phyloP scores from a whole-genome alignment of 2,329 filamentous ascomycete genomes.

The Pezicula neosporulosa region DNA sequence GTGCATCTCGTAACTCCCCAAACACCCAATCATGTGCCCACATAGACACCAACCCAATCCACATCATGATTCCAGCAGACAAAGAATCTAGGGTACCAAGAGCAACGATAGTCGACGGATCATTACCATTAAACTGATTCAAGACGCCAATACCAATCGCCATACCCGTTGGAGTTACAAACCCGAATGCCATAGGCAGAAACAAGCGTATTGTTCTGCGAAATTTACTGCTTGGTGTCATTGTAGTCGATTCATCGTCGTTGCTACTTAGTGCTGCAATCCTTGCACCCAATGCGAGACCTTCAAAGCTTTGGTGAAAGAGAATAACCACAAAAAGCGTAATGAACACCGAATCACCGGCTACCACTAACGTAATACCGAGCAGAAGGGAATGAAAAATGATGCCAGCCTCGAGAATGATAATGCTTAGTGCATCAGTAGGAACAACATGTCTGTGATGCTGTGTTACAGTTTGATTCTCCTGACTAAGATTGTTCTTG shows the following conservation, averaged over 20 bases:
- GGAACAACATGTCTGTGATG: not conserved
- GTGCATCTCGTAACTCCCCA: conserved; percentile 51
- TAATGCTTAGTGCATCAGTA: conserved; percentile 53
- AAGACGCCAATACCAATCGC: conserved; percentile 74
- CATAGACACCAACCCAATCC: conserved; percentile 80
- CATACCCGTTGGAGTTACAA: conserved; percentile 77
- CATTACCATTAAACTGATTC: conserved; percentile 69
- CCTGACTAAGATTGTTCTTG: too few relatives aligned
- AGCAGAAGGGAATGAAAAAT: conserved; percentile 72
- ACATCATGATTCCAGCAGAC: conserved; percentile 73
- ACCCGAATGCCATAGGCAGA: conserved; percentile 61
- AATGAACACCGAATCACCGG: conserved; percentile 51
- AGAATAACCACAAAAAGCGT: conserved; percentile 65
- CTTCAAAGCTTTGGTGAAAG: conserved; percentile 78
- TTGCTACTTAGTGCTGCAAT: conserved; percentile 48
- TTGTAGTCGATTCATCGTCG: conserved; percentile 38
- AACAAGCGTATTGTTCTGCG: conserved; percentile 29
- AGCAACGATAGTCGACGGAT: conserved; percentile 63
- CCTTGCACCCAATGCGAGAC: conserved; percentile 67
- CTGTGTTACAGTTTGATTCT: not conserved
- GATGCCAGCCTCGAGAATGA: conserved; percentile 70
- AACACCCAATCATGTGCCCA: conserved; percentile 72
- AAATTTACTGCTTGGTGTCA: too few relatives aligned
- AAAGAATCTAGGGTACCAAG: conserved; percentile 72
- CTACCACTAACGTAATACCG: conserved; percentile 59